A percentile compares a stretch with the other conserved stretches of the same genome.
These are phyloP conservation scores for Stropharia rugosoannulata DNA, from an alignment of 768 basidiomycete genomes.

Conservation along the genomic window DNA sequence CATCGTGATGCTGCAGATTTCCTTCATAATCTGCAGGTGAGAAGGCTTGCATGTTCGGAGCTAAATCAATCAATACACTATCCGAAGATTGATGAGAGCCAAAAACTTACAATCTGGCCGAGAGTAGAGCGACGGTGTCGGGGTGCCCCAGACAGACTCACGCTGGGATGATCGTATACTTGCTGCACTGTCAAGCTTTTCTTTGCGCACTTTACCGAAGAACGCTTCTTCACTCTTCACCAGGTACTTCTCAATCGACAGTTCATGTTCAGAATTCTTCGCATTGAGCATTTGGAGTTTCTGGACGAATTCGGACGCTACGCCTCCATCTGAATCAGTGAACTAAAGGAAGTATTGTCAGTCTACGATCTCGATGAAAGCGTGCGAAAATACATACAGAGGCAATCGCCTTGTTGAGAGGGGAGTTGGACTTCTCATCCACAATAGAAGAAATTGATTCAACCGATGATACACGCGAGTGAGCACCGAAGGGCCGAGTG, in stretches of 20 bases:
- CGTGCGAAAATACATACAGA: constrained; percentile 48
- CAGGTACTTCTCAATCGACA: constrained; percentile 91
- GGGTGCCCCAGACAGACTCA: constrained; percentile 82
- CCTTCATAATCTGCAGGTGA: constrained; percentile 42
- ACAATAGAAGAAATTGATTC: constrained; percentile 92
- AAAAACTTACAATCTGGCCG: constrained; percentile 69
- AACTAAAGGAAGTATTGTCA: constrained; percentile 49
- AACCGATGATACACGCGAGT: constrained; percentile 81
- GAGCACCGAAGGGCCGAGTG: constrained; percentile 72
- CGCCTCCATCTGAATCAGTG: constrained; percentile 91
- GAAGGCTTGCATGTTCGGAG: constrained; percentile 55
- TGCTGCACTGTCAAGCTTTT: constrained; percentile 81
- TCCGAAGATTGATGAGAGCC: constrained; percentile 1
- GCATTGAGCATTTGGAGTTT: constrained; percentile 76
- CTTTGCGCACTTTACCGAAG: constrained; percentile 87
- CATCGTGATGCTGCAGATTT: constrained; percentile 41
- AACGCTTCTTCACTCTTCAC: constrained; percentile 91
- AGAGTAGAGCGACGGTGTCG: constrained; percentile 62
- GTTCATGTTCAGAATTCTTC: constrained; percentile 86
- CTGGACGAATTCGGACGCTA: constrained; percentile 85
- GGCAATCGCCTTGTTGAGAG: constrained; percentile 90
- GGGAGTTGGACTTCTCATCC: constrained; percentile 88
- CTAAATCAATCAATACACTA: constrained; percentile 17
- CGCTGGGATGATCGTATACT: constrained; percentile 77
- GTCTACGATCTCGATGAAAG: background rate